These are phyloP conservation scores for Melanomma pulvis-pyrius DNA, from an alignment of 495 filamentous ascomycete species.

Conservation along the genomic window DNA sequence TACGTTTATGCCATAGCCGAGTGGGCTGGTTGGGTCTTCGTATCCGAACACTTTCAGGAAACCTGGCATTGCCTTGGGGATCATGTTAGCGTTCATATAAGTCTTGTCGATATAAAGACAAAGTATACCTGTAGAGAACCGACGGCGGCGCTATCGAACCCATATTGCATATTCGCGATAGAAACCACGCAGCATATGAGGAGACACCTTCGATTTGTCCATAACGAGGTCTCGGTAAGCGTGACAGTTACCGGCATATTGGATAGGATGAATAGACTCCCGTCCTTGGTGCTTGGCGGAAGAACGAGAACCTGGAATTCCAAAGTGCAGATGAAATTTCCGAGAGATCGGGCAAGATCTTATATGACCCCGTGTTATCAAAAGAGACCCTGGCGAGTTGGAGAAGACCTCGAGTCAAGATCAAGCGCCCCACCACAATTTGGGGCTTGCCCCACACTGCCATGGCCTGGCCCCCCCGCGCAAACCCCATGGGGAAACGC, in stretches of 20 bases:
- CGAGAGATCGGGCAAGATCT: too few species aligned
- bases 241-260: background rate
- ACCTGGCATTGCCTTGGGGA: slow-evolving; percentile 51
- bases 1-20: slow-evolving; percentile 59
- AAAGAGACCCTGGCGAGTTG: too few species aligned
- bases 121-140: slow-evolving; percentile 10
- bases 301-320: background rate
- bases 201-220: slow-evolving; percentile 30
- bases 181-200: slow-evolving; percentile 30
- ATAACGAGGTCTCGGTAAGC: slow-evolving; percentile 12
- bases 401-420: background rate
- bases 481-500: background rate
- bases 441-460: background rate
- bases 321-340: too few species aligned
- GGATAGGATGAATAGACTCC: background rate
- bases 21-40: slow-evolving; percentile 42
- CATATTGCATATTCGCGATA: slow-evolving; percentile 32
- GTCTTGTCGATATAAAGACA: slow-evolving; percentile 26
- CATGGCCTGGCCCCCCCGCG: background rate
- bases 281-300: too few species aligned
- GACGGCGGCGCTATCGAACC: slow-evolving; percentile 22
- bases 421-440: background rate
- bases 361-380: too few species aligned
- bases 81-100: slow-evolving; percentile 47
- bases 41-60: slow-evolving; percentile 54